Evolutionary conservation across 495 filamentous ascomycete genomes (phyloP).

Genomic region (Apodospora peruviana): DNA sequence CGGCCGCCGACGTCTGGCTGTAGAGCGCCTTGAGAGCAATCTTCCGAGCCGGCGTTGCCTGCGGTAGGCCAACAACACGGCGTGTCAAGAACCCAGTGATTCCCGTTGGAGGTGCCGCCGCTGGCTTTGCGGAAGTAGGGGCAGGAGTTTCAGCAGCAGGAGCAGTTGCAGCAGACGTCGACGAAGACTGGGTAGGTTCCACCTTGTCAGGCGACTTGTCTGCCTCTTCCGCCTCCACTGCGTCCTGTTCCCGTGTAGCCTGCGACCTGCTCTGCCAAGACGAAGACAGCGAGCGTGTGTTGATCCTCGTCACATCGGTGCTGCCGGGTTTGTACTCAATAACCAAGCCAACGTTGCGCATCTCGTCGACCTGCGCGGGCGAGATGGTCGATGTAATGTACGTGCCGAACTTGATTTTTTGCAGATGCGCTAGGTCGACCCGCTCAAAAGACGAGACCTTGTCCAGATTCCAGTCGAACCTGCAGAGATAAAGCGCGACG

Average conservation of each 20-base stretch:
- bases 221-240: constrained; percentile 4
- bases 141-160: neutral
- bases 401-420: constrained; percentile 66
- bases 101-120: constrained; percentile 4
- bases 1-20: constrained; percentile 43
- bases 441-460: constrained; percentile 87
- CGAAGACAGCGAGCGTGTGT: constrained; percentile 75
- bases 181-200: too few species aligned
- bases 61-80: constrained; percentile 7
- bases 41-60: constrained; percentile 21
- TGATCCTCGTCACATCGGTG: constrained; percentile 64
- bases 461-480: constrained; percentile 88
- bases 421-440: constrained; percentile 68
- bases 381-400: constrained; percentile 88
- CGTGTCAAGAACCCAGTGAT: constrained; percentile 26
- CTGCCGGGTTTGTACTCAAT: constrained; percentile 66
- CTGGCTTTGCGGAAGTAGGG: constrained; percentile 1
- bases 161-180: too few species aligned
- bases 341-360: constrained; percentile 75
- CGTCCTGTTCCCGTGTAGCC: constrained; percentile 2
- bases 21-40: constrained; percentile 59
- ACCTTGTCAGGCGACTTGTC: too few species aligned
- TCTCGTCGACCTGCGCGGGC: constrained; percentile 63
- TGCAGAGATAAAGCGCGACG: constrained; percentile 74
- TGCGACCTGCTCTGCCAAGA: constrained; percentile 27